These are phyloP conservation scores for Vaccinium corymbosum DNA, from an alignment of 148 eudicot genomes.

Conservation along the genomic window DNA sequence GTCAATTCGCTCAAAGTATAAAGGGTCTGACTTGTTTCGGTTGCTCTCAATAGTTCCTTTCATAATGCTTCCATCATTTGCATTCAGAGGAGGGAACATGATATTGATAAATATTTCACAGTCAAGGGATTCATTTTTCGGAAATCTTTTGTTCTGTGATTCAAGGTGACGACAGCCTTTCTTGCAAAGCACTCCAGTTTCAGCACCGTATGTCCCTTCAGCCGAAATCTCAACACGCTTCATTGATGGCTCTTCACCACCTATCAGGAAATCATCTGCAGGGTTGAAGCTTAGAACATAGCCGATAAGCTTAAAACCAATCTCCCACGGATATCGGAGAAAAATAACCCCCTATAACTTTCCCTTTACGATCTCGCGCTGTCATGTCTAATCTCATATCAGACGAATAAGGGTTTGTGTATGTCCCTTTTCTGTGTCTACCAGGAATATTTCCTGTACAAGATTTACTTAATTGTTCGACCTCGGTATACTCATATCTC, in stretches of 20 bases:
- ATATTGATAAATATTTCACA: conserved; percentile 61
- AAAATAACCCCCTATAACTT: conserved; percentile 52
- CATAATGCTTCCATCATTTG: conserved; percentile 27
- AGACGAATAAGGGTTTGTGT: conserved; percentile 53
- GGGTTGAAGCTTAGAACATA: conserved; percentile 41
- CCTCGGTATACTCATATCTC: conserved; percentile 57
- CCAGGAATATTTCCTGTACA: conserved; percentile 39
- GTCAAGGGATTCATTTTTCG: conserved; percentile 41
- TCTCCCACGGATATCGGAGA: conserved; percentile 57
- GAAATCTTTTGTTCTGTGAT: conserved; percentile 16
- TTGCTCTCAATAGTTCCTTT: conserved; percentile 81
- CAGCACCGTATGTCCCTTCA: conserved; percentile 65
- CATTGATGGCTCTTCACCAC: conserved; percentile 24
- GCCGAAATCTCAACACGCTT: conserved; percentile 51
- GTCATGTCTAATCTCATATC: conserved; percentile 81
- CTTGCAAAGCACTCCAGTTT: conserved; percentile 70
- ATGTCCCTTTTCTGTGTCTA: conserved; percentile 35
- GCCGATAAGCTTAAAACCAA: conserved; percentile 43
- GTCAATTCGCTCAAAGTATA: conserved; percentile 63
- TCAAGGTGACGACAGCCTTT: conserved; percentile 64
- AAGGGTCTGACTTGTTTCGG: conserved; percentile 53
- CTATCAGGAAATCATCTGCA: conserved; percentile 36
- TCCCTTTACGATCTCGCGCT: conserved; percentile 45
- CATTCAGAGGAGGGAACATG: conserved; percentile 52
- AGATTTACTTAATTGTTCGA: conserved; percentile 30